These are phyloP conservation scores for Xylaria digitata DNA, from an alignment of 2,329 filamentous ascomycete genomes.

Conservation along the genomic window DNA sequence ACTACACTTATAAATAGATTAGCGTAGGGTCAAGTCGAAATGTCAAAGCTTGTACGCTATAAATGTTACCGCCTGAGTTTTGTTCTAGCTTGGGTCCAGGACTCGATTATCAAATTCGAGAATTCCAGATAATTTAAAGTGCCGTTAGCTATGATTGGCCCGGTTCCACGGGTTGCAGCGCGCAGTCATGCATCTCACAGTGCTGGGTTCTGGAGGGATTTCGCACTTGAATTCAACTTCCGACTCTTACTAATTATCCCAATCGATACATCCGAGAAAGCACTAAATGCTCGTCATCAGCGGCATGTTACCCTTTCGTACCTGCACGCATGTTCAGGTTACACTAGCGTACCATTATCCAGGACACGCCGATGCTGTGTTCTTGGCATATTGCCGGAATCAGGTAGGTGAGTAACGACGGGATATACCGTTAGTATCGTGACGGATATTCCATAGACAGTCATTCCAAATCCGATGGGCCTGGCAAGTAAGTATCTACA, in stretches of 20 bases:
- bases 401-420: conserved; percentile 7
- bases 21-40: too few relatives aligned
- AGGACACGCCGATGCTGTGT: conserved; percentile 1
- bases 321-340: background rate
- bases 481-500: conserved; percentile 16
- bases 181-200: conserved; percentile 5
- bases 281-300: background rate
- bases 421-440: conserved; percentile 1
- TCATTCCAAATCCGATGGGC: conserved; percentile 31
- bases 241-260: conserved; percentile 14
- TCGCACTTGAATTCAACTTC: background rate
- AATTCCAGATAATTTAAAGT: conserved; percentile 17
- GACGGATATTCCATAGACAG: background rate
- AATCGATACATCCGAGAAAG: conserved; percentile 5
- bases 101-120: conserved; percentile 24
- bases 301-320: background rate
- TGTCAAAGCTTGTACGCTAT: too few relatives aligned
- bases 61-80: background rate
- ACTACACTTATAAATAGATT: too few relatives aligned
- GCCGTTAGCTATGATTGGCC: conserved; percentile 6
- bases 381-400: conserved; percentile 29
- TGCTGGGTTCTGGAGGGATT: background rate
- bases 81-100: background rate
- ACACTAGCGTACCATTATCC: conserved; percentile 1
- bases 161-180: background rate